Base-by-base conservation (phyloP, 2,329 filamentous ascomycete genomes). In the Diaporthe ilicicola region DNA sequence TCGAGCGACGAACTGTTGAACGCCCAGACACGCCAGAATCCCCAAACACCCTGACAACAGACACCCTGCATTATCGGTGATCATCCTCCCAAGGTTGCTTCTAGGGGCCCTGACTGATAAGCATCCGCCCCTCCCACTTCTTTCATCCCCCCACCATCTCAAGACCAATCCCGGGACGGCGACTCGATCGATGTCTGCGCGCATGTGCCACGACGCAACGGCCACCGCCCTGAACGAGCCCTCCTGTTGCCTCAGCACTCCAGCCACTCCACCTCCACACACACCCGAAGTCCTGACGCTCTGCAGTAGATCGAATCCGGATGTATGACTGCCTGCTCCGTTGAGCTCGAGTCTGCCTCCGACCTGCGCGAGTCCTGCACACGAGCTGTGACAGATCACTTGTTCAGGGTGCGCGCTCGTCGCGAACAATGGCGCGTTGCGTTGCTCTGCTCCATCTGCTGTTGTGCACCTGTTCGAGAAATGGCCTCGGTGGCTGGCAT, bases 131-230 rank as follows among this genome's bases (percentile, higher is more conserved):
- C 15, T 50, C 48, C 59, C 59, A 19, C 44, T 15, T 29, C 29
- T 12, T 27, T n/a, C 19, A 22, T 29, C 37, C 56, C 15, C 4
- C 27, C 59, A 46, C 42, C 39, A 22, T 48, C n/a, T n/a, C 24
- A 46, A 32, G 19, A 10, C 27, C n/a, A n/a, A 48, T 34, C 56
- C 56, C 42, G 42, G 42, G 42, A 27, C 42, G 27, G 17, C 59
- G 27, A 34, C 42, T 22, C n/a, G 42, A 34, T 44, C 56, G 29
- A 29, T 50, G 42, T 34, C 19, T 48, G 42, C 19, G 12, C 34
- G 59, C 59, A 48, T 62, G 24, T 62, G 59, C 29, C 6, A 22
- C 29, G 29, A 34, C 10, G 51, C 59, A 62, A 62, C 59, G 59
- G 44, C 59, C 15, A 62, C n/a, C 59, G 59, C 42, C n/a, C 19